These are phyloP conservation scores for Sambucus nigra DNA, from an alignment of 129 eudicot genomes.

Conservation along the genomic window DNA sequence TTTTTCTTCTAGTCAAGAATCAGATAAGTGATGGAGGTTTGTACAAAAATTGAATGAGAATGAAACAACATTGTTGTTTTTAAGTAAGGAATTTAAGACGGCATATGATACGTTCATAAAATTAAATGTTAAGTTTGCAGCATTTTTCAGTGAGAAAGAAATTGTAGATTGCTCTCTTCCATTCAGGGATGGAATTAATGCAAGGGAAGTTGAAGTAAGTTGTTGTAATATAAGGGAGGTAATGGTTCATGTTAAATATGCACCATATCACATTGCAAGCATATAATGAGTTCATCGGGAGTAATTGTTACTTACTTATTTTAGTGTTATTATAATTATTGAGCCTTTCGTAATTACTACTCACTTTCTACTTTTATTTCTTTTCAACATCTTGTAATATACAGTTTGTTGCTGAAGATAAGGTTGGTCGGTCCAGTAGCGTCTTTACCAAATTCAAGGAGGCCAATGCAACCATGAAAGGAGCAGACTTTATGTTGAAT, in stretches of 20 bases:
- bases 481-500: slow-evolving; percentile 54
- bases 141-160: slow-evolving; percentile 20
- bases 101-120: slow-evolving; percentile 35
- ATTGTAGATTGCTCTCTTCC: slow-evolving; percentile 8
- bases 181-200: slow-evolving; percentile 7
- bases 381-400: slow-evolving; percentile 2
- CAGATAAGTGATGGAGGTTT: slow-evolving; percentile 7
- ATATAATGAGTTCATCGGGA: background rate
- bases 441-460: slow-evolving; percentile 53
- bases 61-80: slow-evolving; percentile 17
- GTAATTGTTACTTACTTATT: background rate
- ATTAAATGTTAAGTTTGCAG: slow-evolving; percentile 34
- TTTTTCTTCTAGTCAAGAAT: slow-evolving; percentile 17
- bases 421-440: slow-evolving; percentile 20
- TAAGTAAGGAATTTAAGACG: slow-evolving; percentile 29
- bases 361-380: slow-evolving; percentile 3
- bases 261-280: background rate
- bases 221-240: slow-evolving; percentile 22
- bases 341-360: background rate
- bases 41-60: background rate
- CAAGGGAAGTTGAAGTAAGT: slow-evolving; percentile 24
- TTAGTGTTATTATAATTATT: too few species aligned
- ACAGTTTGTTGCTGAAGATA: slow-evolving; percentile 31
- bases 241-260: slow-evolving; percentile 1
- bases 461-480: slow-evolving; percentile 53